Evolutionary conservation across 257 asterid genomes (phyloP).

Genomic region (Solanum lycopersicoides): DNA sequence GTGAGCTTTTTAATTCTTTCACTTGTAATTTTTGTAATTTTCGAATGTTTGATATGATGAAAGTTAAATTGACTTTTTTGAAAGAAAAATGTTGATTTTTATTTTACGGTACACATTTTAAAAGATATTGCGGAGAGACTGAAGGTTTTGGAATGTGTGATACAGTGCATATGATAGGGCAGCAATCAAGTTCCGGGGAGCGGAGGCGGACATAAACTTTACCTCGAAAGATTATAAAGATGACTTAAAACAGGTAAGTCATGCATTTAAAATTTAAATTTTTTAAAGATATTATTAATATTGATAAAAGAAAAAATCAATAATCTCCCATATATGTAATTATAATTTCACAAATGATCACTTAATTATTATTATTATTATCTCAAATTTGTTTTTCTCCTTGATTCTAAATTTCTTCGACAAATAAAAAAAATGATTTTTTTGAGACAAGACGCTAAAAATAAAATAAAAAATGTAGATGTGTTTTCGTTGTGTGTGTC

Average conservation of each 20-base stretch:
- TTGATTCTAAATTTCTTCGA: background rate
- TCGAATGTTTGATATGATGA: background rate
- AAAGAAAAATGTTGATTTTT: background rate
- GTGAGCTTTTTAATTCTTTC: slow-evolving; percentile 21
- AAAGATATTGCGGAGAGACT: background rate
- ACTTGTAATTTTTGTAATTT: background rate
- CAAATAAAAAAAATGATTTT: too few species aligned
- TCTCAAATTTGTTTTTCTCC: background rate
- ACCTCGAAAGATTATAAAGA: slow-evolving; percentile 72
- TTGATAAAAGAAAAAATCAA: background rate
- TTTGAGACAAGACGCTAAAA: background rate
- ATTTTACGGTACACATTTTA: too few species aligned
- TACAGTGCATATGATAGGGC: slow-evolving; percentile 96
- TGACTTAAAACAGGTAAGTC: slow-evolving; percentile 78
- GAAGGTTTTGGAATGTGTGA: background rate
- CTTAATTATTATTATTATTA: background rate
- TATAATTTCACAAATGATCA: background rate
- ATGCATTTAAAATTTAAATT: slow-evolving; percentile 39
- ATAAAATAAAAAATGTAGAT: background rate
- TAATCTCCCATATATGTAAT: background rate
- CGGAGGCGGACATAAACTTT: slow-evolving; percentile 95
- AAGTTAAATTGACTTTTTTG: background rate
- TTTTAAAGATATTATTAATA: slow-evolving; percentile 36
- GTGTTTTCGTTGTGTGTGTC: background rate
- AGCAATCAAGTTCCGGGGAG: slow-evolving; percentile 92